Conservation (phyloP, 2,329 filamentous ascomycete genomes). For the Phialophora chinensis region DNA sequence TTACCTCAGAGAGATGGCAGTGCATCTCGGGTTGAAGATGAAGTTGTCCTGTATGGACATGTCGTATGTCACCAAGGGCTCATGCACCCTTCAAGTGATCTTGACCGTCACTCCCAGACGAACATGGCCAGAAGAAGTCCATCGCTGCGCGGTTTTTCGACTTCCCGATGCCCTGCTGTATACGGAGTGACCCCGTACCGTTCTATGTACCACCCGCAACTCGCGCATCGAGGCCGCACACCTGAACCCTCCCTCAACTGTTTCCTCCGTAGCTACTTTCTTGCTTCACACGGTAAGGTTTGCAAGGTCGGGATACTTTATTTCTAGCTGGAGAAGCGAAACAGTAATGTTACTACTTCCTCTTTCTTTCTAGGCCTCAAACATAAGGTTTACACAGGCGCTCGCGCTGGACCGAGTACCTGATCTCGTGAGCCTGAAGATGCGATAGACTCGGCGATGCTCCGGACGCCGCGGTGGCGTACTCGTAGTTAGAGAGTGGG, state of each 20-base stretch:
- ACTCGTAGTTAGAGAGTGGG: too few species aligned
- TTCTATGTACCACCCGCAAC: neutral
- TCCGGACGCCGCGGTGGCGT: conserved; percentile 15
- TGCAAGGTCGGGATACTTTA: neutral
- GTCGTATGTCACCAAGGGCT: neutral
- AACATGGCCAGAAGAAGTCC: neutral
- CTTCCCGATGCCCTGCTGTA: neutral
- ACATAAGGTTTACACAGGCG: conserved; percentile 4
- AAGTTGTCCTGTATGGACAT: neutral
- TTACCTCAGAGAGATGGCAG: neutral
- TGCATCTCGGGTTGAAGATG: neutral
- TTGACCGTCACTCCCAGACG: neutral
- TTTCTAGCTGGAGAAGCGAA: neutral
- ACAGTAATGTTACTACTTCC: conserved; percentile 13
- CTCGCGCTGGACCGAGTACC: neutral
- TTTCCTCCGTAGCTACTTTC: too few species aligned
- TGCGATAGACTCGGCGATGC: conserved; percentile 9
- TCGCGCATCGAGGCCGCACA: neutral
- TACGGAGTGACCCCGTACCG: neutral
- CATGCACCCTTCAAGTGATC: neutral
- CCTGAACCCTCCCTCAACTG: neutral
- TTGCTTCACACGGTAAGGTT: neutral
- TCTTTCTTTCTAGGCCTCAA: conserved; percentile 1
- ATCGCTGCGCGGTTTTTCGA: neutral
- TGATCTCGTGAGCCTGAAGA: neutral